These are phyloP conservation scores for Psilocybe tampanensis DNA, from an alignment of 768 basidiomycete species.

Conservation along the genomic window DNA sequence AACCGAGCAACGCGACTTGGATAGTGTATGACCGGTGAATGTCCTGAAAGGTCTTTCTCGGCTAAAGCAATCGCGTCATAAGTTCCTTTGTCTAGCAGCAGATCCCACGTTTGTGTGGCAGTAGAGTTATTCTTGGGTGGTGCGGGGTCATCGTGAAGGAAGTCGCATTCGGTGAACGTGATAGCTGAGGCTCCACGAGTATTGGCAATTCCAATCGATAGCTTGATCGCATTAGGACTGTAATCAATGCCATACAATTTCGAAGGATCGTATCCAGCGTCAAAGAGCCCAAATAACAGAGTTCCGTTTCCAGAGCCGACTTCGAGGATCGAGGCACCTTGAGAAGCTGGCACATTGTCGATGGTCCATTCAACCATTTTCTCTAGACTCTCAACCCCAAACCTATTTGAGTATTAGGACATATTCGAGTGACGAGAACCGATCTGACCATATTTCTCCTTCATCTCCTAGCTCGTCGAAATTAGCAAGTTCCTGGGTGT, in stretches of 20 bases:
- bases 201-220: slow-evolving; percentile 60
- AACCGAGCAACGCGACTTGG: slow-evolving; percentile 56
- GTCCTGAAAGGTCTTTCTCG: slow-evolving; percentile 55
- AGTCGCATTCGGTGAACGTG: slow-evolving; percentile 63
- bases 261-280: slow-evolving; percentile 61
- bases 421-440: background rate
- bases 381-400: slow-evolving; percentile 72
- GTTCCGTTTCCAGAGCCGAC: slow-evolving; percentile 83
- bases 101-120: slow-evolving; percentile 58
- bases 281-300: slow-evolving; percentile 68
- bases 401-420: slow-evolving; percentile 41
- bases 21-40: slow-evolving; percentile 58
- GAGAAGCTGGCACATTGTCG: slow-evolving; percentile 51
- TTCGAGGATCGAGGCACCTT: slow-evolving; percentile 63
- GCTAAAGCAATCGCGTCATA: slow-evolving; percentile 84
- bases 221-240: slow-evolving; percentile 67
- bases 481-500: slow-evolving; percentile 68
- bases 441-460: slow-evolving; percentile 78
- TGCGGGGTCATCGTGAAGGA: slow-evolving; percentile 57
- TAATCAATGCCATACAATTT: slow-evolving; percentile 75
- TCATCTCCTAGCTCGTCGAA: slow-evolving; percentile 82
- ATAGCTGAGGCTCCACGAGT: slow-evolving; percentile 45
- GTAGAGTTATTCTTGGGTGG: slow-evolving; percentile 23
- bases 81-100: slow-evolving; percentile 86
- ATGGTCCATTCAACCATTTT: slow-evolving; percentile 81